Evolutionary conservation across 345 rosid species (phyloP), one percentile per base, ranked within the genome.

Genomic region (Schrenkiella parvula): DNA sequence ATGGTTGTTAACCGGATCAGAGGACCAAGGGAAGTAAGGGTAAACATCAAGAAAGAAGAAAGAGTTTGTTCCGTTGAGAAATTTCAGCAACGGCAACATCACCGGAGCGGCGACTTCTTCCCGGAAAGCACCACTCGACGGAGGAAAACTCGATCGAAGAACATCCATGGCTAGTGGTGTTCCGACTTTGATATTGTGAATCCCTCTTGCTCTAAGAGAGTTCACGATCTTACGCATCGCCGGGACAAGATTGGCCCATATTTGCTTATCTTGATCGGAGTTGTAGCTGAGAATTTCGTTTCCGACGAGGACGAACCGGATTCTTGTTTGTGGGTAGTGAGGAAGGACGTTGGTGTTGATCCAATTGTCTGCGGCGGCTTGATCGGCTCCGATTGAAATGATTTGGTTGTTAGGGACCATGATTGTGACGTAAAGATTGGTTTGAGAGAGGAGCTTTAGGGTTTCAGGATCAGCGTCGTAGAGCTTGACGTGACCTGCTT

Each of bases 131-230:
- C 81, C 95, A 23, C 60, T 82, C 0, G 98, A 88, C 2, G 98
- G 98, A 7, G 98, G 98, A 55, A 71, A 87, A 18, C 88, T 62
- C 5, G 86, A 73, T 2, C 68, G 66, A 19, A 89, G 64, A 8
- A 52, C 66, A 38, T 88, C 98, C 96, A 89, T 92, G 6, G 92
- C 92, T 8, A 89, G 64, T 3, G 95, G 91, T 4, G 98, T 88
- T 0, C 96, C 79, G 3, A 92, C 80, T 77, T 89, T 88, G 76
- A 92, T 80, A 63, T 85, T 84, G 0, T 50, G 77, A 41, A 89
- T 81, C 10, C 80, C 77, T 8, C 68, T 73, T 6, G 80, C 58
- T 50, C 46, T 57, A 14, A 92, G 81, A n/a, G 87, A 66, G 5
- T 26, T 82, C 67, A 79, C 81, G 21, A 92, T 79, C 15, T 60